Base-by-base conservation (phyloP, 148 eudicot species). In the Vaccinium vitisidaea region DNA sequence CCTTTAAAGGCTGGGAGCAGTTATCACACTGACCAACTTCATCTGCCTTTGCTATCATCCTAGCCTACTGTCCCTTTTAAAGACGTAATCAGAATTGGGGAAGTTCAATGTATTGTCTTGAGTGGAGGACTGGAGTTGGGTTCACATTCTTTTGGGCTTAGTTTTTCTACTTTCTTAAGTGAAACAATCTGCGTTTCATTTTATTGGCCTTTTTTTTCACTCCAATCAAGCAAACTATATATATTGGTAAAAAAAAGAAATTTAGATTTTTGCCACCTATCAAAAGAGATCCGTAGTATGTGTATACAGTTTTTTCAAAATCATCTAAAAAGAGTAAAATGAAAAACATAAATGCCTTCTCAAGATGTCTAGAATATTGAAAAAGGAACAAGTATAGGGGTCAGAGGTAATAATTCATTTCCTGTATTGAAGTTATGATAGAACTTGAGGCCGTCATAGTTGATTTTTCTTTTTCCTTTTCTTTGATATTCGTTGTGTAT, bases 1-100 rank as follows among this genome's bases (percentile, higher is more conserved):
- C 30, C 10, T 30, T 14, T n/a, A 30, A 78, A 53, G 61, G 18
- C 11, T 78, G 65, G 56, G 65, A 79, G 81, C 46, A 39, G 52
- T 58, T 19, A 58, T 39, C 9, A 59, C 70, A 36, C 11, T 25
- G 43, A 43, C 46, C 18, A 78, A 53, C 0, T 77, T 55, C 54
- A 56, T 79, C 43, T 8, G 82, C 67, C 67, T 55, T 79, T 79
- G 49, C 23, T 77, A 15, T 46, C 59, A 77, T 52, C 59, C 11
- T 6, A 23, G 16, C 65, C 79, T 21, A 53, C 63, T 9, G 18
- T 78, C n/a, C n/a, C 23, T 32, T 80, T 80, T 54, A 56, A 58
- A 36, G 23, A 16, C 0, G 1, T 19, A 16, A 39, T 58, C 21
- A 13, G 12, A 36, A 56, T 30, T 56, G 82, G 30, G 49, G 70